Evolutionary conservation across 352 stramenopile genomes (phyloP), one percentile per base, ranked within the genome.

Genomic region (Phytophthora cactorum): DNA sequence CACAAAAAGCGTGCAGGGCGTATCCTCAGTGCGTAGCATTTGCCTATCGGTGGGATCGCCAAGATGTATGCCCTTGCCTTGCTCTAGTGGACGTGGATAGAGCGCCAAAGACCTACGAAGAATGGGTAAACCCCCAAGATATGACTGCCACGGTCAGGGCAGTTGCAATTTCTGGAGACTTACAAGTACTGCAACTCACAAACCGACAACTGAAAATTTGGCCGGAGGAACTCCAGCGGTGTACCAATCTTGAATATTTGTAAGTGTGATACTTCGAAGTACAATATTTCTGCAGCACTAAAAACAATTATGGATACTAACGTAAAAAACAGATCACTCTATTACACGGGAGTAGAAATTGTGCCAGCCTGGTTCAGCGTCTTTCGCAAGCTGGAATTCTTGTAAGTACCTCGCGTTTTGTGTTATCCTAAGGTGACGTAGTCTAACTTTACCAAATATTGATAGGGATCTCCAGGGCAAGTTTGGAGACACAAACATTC

Each of bases 11-110:
- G 1, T 83, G 73, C 15, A 4, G 15, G 0, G 5, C 9, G 1
- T 46, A 75, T 12, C 36, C 54, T 2, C 49, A 80, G 29, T 87
- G 78, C 58, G 51, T 60, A 10, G 44, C 64, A 1, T 50, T 75
- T 25, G 64, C 70, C 0, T 49, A 75, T 29, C 62, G 68, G 11
- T 78, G 70, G 67, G 61, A 55, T 14, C 15, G 52, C 36, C 28
- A 52, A 1, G 52, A 59, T 3, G 49, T 45, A 3, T 86, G 75
- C 9, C 75, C 68, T 15, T 84, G 75, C 34, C 50, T 87, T 7
- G 55, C 71, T 2, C 69, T 77, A 28, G 75, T 83, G 36, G 72
- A 77, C 53, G 32, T 51, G 9, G 43, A 75, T 27, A 15, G 46
- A 6, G 68, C 53, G 4, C 51, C 52, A 5, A 67, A 44, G 9